A percentile compares a stretch with the other conserved stretches of the same genome.
These are phyloP conservation scores for Arbutus unedo DNA, from an alignment of 148 eudicot genomes.

Conservation along the genomic window DNA sequence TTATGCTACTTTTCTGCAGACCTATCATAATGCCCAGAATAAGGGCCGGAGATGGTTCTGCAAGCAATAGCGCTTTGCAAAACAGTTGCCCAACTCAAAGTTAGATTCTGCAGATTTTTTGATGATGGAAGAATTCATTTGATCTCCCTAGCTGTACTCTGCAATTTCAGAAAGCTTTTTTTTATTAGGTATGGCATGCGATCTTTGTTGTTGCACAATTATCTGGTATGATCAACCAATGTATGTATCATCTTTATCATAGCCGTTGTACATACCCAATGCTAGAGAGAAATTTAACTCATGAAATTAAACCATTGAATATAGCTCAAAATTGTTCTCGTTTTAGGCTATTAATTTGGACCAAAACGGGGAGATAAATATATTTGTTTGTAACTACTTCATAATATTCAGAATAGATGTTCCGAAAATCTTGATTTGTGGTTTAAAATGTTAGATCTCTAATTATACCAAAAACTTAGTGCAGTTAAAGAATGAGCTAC, in stretches of 20 bases:
- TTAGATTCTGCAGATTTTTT: conserved; percentile 17
- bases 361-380: no score
- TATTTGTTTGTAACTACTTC: no score
- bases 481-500: no score
- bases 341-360: no score
- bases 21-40: conserved; percentile 54
- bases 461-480: no score
- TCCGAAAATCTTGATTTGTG: no score
- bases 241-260: not conserved
- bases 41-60: conserved; percentile 27
- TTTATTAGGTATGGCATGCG: not conserved
- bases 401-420: no score
- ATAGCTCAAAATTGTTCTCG: no score
- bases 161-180: not conserved
- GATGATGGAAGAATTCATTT: not conserved
- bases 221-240: not conserved
- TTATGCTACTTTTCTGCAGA: conserved; percentile 64
- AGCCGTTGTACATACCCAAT: conserved; percentile 1
- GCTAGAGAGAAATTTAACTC: not conserved
- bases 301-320: not conserved
- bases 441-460: no score
- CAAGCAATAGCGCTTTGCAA: conserved; percentile 9
- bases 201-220: not conserved
- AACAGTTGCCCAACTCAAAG: conserved; percentile 26
- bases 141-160: not conserved